phyloP scores from a whole-genome alignment of 305 asterid genomes.

The Stenogyne calaminthoides region DNA sequence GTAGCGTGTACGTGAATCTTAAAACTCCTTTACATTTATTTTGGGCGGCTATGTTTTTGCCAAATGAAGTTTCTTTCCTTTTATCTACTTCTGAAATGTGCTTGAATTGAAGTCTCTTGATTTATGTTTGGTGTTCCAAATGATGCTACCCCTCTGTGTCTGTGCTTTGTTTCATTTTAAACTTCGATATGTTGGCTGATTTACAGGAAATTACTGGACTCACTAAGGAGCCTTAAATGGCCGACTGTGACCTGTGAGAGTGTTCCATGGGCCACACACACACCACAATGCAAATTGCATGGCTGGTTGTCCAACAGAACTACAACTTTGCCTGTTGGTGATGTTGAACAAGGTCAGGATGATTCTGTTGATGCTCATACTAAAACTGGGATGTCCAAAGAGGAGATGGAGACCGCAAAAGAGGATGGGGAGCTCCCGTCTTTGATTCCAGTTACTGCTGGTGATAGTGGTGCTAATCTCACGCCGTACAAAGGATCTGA shows the following conservation, averaged over 20 bases:
- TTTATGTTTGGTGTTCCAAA: neutral
- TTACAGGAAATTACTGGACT: slow-evolving; percentile 85
- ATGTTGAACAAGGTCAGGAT: slow-evolving; percentile 54
- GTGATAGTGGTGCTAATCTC: slow-evolving; percentile 41
- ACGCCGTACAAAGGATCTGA: slow-evolving; percentile 52
- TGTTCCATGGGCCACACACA: slow-evolving; percentile 90
- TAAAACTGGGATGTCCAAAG: slow-evolving; percentile 49
- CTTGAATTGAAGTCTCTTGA: slow-evolving; percentile 3
- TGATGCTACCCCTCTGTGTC: slow-evolving; percentile 13
- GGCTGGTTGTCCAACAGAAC: slow-evolving; percentile 53
- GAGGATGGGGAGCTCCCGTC: slow-evolving; percentile 99
- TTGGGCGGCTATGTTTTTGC: slow-evolving; percentile 1
- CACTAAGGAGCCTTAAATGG: slow-evolving; percentile 78
- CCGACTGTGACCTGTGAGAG: slow-evolving; percentile 64
- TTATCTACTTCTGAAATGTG: slow-evolving; percentile 13
- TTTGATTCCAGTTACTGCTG: slow-evolving; percentile 44
- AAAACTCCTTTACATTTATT: slow-evolving; percentile 16
- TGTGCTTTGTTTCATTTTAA: slow-evolving; percentile 27
- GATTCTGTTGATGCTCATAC: slow-evolving; percentile 44
- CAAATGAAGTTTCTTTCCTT: slow-evolving; percentile 20
- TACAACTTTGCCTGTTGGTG: slow-evolving; percentile 39
- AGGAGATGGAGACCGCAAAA: slow-evolving; percentile 60
- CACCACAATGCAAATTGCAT: slow-evolving; percentile 75
- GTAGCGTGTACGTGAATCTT: slow-evolving; percentile 28
- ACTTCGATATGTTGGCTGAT: slow-evolving; percentile 54